A percentile compares a stretch with the other conserved stretches of the same genome.
Conservation (phyloP, 257 asterid genomes). For the Nicotiana undulata region DNA sequence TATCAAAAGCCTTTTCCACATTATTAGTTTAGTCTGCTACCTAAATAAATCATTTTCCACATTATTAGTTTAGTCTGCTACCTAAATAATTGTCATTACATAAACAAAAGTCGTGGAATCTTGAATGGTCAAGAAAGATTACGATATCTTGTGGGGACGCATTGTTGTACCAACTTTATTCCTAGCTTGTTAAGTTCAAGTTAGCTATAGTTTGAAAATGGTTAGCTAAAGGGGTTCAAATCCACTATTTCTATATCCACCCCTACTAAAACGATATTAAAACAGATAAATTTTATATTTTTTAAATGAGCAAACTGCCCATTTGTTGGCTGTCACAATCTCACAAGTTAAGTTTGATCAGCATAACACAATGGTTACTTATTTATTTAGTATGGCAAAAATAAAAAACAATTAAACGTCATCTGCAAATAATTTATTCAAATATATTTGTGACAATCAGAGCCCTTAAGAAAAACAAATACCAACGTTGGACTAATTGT, state of each 20-base stretch:
- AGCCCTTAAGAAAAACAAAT: neutral
- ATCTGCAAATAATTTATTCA: neutral
- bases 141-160: neutral
- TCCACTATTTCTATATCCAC: too few relatives aligned
- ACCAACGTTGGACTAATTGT: neutral
- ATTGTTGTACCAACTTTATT: constrained; percentile 5
- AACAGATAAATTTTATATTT: too few relatives aligned
- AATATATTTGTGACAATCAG: neutral
- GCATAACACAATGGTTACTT: neutral
- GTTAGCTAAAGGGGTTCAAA: too few relatives aligned
- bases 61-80: neutral
- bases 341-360: neutral
- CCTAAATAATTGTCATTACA: neutral
- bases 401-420: neutral
- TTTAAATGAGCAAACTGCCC: neutral
- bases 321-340: neutral
- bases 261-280: too few relatives aligned
- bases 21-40: neutral
- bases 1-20: neutral
- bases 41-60: neutral
- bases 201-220: neutral
- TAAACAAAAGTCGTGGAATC: neutral
- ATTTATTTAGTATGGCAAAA: neutral
- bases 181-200: neutral
- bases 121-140: neutral